These are phyloP conservation scores for Dendrobium catenatum DNA, from an alignment of 106 monocot genomes.

Conservation along the genomic window DNA sequence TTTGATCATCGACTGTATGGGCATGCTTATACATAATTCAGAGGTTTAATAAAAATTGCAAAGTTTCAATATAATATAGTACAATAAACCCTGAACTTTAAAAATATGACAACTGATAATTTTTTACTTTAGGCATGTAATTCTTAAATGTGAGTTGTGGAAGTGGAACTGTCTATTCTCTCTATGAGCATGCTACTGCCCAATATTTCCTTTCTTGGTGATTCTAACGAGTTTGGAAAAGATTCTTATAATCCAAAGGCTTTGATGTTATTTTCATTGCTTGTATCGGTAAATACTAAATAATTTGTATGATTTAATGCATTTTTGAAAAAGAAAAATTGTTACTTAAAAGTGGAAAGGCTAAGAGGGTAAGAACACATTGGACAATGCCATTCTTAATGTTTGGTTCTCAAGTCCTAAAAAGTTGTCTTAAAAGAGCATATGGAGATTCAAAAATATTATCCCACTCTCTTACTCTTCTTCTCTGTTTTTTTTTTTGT, in stretches of 20 bases:
- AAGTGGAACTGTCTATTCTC: too few relatives aligned
- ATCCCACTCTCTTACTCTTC: not conserved
- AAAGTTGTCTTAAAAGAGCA: not conserved
- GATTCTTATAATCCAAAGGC: not conserved
- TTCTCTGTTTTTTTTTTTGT: not conserved
- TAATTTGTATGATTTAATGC: not conserved
- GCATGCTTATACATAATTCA: too few relatives aligned
- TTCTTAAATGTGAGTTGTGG: too few relatives aligned
- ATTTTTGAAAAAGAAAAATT: not conserved
- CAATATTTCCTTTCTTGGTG: not conserved
- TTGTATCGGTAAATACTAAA: not conserved
- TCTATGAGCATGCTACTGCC: not conserved
- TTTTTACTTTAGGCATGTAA: too few relatives aligned
- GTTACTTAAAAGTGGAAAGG: not conserved
- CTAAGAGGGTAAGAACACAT: not conserved
- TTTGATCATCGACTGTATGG: too few relatives aligned
- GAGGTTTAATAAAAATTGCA: too few relatives aligned
- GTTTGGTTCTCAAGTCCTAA: not conserved
- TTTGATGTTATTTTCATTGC: not conserved
- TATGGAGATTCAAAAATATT: not conserved
- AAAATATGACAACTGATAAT: too few relatives aligned
- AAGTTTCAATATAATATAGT: too few relatives aligned
- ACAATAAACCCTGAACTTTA: too few relatives aligned
- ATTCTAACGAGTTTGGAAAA: not conserved
- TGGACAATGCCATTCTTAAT: not conserved